Evolutionary conservation across 2,329 filamentous ascomycete genomes (phyloP).

Genomic region (Colletotrichum tamarilloi): DNA sequence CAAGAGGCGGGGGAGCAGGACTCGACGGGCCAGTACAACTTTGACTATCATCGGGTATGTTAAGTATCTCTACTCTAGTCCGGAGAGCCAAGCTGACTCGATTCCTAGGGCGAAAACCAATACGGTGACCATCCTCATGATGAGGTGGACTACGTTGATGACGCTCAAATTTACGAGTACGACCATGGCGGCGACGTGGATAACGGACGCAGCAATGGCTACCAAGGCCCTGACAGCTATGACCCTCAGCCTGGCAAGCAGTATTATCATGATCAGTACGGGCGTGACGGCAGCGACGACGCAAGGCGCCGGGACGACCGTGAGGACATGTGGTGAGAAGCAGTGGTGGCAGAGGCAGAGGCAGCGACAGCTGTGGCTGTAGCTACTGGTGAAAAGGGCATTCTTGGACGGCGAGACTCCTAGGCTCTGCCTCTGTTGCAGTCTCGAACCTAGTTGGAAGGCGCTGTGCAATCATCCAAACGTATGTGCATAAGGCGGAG

Average conservation of each 20-base stretch:
- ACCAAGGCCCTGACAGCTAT: constrained; percentile 51
- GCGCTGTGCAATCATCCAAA: constrained; percentile 31
- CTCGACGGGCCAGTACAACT: constrained; percentile 61
- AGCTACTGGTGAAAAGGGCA: not conserved
- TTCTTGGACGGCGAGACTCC: not conserved
- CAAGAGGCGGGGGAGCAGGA: constrained; percentile 58
- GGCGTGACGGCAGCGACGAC: constrained; percentile 44
- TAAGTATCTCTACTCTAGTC: not conserved
- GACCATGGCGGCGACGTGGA: constrained; percentile 56
- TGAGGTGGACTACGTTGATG: constrained; percentile 62
- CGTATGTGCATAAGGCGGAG: constrained; percentile 33
- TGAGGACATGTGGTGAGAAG: constrained; percentile 55
- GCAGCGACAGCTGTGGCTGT: not conserved
- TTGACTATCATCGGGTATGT: constrained; percentile 65
- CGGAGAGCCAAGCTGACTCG: not conserved
- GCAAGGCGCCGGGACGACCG: constrained; percentile 47
- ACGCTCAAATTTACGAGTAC: constrained; percentile 65
- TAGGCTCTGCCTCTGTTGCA: not conserved
- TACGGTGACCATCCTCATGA: constrained; percentile 58
- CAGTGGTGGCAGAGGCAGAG: not conserved
- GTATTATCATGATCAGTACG: constrained; percentile 52
- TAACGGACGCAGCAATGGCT: constrained; percentile 47
- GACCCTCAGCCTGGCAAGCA: constrained; percentile 50
- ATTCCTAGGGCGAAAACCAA: constrained; percentile 55
- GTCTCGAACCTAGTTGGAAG: not conserved